Evolutionary conservation across 129 eudicot genomes (phyloP).

Genomic region (Saussurea involucrata): DNA sequence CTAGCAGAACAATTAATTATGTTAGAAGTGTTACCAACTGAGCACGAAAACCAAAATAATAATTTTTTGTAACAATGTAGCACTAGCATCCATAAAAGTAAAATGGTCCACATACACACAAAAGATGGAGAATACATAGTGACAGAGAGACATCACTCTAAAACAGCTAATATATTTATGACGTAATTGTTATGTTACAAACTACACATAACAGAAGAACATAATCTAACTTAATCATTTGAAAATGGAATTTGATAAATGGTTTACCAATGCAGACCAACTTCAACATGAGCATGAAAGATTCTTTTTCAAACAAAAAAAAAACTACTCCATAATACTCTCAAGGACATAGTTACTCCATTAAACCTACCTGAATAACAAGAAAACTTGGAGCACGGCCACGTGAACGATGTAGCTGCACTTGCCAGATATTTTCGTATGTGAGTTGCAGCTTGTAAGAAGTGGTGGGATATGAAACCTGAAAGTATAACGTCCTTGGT

Average conservation of each 20-base stretch:
- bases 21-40: too few species aligned
- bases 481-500: conserved; percentile 49
- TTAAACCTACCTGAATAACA: conserved; percentile 62
- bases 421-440: conserved; percentile 75
- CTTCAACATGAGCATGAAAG: not conserved
- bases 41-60: too few species aligned
- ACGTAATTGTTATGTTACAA: too few species aligned
- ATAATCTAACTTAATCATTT: not conserved
- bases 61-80: too few species aligned
- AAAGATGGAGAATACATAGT: too few species aligned
- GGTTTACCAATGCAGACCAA: not conserved
- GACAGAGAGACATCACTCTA: too few species aligned
- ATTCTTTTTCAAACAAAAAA: not conserved
- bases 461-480: not conserved
- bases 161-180: too few species aligned
- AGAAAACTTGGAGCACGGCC: conserved; percentile 34
- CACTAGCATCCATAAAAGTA: too few species aligned
- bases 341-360: not conserved
- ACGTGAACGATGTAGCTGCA: conserved; percentile 41
- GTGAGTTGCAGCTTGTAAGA: conserved; percentile 68
- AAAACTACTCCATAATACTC: not conserved
- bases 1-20: too few species aligned
- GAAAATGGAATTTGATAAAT: not conserved
- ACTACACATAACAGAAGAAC: not conserved
- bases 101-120: too few species aligned